A percentile compares a stretch with the other conserved stretches of the same genome.
Evolutionary conservation across 148 eudicot species (phyloP).

Genomic region (Amaranthus palmeri): DNA sequence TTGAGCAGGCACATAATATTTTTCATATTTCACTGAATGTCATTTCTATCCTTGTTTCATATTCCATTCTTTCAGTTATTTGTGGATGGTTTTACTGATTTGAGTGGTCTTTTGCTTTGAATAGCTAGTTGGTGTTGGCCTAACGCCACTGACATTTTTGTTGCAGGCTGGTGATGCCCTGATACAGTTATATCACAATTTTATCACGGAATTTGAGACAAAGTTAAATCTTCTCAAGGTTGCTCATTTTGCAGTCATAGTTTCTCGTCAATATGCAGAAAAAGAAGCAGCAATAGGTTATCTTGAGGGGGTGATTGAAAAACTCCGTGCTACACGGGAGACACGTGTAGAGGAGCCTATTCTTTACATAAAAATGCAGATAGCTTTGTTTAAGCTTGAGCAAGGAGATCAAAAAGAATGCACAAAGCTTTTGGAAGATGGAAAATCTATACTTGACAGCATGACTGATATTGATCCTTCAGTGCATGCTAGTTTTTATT

Average conservation of each 20-base stretch:
- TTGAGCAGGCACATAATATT: too few species aligned
- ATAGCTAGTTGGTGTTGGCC: not conserved
- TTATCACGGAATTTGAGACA: slow-evolving; percentile 93
- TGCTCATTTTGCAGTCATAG: slow-evolving; percentile 92
- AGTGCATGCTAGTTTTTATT: slow-evolving; percentile 81
- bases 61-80: too few species aligned
- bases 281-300: slow-evolving; percentile 81
- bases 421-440: slow-evolving; percentile 80
- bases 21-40: too few species aligned
- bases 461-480: slow-evolving; percentile 98
- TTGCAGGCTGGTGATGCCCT: slow-evolving; percentile 90
- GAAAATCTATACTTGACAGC: slow-evolving; percentile 75
- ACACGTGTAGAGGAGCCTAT: slow-evolving; percentile 80
- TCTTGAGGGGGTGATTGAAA: slow-evolving; percentile 85
- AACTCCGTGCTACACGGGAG: slow-evolving; percentile 71
- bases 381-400: slow-evolving; percentile 70
- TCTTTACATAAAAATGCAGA: slow-evolving; percentile 79
- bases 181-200: slow-evolving; percentile 84
- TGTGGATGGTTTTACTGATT: not conserved
- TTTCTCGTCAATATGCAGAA: slow-evolving; percentile 77
- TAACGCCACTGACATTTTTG: slow-evolving; percentile 8
- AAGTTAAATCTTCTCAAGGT: slow-evolving; percentile 98
- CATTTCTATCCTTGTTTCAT: too few species aligned
- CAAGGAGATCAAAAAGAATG: slow-evolving; percentile 80
- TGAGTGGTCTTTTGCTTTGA: not conserved